phyloP scores from a whole-genome alignment of 148 eudicot species.

The Chenopodium formosanum region DNA sequence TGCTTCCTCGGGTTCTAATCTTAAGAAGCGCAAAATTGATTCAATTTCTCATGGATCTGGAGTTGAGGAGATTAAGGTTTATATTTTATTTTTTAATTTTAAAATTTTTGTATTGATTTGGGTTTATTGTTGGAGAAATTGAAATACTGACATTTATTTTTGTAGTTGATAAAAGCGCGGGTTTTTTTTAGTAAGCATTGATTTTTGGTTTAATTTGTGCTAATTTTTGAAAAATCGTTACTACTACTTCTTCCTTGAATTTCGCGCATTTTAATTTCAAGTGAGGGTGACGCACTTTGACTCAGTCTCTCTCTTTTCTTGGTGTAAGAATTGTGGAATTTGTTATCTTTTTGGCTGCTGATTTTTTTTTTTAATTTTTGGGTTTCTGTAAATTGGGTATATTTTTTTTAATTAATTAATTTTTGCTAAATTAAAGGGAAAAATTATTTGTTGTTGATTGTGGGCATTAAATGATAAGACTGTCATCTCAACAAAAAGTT shows the following conservation, averaged over 20 bases:
- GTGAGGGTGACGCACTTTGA: constrained; percentile 39
- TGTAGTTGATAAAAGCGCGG: not conserved
- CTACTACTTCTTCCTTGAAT: constrained; percentile 4
- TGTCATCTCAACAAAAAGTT: constrained; percentile 42
- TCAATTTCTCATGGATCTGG: constrained; percentile 43
- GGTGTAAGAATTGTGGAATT: constrained; percentile 11
- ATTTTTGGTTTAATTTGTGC: not conserved
- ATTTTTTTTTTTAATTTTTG: constrained; percentile 16
- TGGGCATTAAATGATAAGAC: constrained; percentile 31
- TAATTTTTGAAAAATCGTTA: constrained; percentile 9
- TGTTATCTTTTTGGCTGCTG: constrained; percentile 18
- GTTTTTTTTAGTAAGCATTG: constrained; percentile 9
- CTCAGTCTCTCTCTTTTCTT: constrained; percentile 23
- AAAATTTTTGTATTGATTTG: too few species aligned
- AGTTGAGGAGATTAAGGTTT: constrained; percentile 24
- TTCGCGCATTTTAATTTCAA: constrained; percentile 27
- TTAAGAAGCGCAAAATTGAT: constrained; percentile 38
- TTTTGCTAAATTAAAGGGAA: constrained; percentile 9
- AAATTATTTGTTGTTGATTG: constrained; percentile 22
- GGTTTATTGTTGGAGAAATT: constrained; percentile 6
- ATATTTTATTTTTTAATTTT: not conserved
- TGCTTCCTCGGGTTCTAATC: constrained; percentile 1
- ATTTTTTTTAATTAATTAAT: not conserved
- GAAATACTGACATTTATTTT: not conserved
- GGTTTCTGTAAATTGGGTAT: not conserved